Evolutionary conservation across 1,284 basidiomycete genomes (phyloP), one percentile per base, ranked within the genome.

Genomic region (Irpex sp.): DNA sequence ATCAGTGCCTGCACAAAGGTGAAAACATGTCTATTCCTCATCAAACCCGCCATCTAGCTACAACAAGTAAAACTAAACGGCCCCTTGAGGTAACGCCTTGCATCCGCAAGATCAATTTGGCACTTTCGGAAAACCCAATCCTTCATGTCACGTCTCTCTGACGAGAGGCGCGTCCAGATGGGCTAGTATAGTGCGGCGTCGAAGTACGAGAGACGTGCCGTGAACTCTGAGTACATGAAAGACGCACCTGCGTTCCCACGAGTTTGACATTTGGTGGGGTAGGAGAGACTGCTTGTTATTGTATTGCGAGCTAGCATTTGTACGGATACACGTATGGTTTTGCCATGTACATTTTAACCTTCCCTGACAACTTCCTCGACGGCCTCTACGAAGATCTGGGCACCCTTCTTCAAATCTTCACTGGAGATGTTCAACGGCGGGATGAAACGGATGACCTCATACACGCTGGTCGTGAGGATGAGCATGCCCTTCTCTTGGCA

Each of bases 401-500:
- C 77, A 1, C 85, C 89, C 71, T 80, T 80, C 60, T 71, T 76
- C 72, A 90, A 78, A 69, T 91, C 85, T 66, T 79, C 80, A 74
- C 83, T 72, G 47, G 79, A 78, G 69, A 90, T 80, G 68, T 86
- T 86, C 65, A 91, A 72, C 56, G 90, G 79, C 8, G 90, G 89
- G 68, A 90, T 90, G 75, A 95, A 94, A 71, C 92, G 77, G 62
- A 94, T 75, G 10, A 90, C 88, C 72, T 92, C 88, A 70, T 90
- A 93, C 35, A 89, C 79, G 63, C 87, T 90, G 36, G 90, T 93
- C 21, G 90, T 92, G 65, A 93, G 75, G 48, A 94, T 83, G 63
- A 95, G 73, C 79, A 96, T 76, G 48, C 90, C 92, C 73, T 91
- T 88, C 72, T 93, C 90, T 62, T 93, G 78, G 74, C 93, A 94